A percentile compares a stretch with the other conserved stretches of the same genome.
phyloP scores from a whole-genome alignment of 768 basidiomycete species.

The Podaxis carcinomalis region DNA sequence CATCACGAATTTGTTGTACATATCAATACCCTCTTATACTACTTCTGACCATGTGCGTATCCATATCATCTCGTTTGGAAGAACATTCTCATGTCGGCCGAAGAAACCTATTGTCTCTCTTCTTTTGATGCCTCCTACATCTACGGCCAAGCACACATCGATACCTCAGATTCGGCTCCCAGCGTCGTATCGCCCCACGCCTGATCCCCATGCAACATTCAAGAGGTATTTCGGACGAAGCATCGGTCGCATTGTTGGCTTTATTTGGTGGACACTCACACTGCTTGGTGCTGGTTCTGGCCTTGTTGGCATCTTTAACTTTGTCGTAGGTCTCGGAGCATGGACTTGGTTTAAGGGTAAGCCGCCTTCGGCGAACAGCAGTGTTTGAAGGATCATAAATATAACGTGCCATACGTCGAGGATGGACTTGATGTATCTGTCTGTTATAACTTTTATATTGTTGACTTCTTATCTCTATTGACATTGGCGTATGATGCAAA shows the following conservation, averaged over 20 bases:
- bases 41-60: conserved; percentile 82
- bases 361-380: conserved; percentile 13
- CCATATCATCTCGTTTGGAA: neutral
- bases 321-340: conserved; percentile 60
- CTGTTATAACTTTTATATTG: neutral
- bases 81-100: neutral
- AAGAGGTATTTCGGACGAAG: conserved; percentile 64
- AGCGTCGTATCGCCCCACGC: conserved; percentile 40
- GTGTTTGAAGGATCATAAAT: neutral
- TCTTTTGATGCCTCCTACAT: conserved; percentile 52
- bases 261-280: conserved; percentile 73
- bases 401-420: neutral
- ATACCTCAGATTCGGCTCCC: conserved; percentile 51
- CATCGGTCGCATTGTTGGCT: conserved; percentile 73
- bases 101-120: conserved; percentile 87
- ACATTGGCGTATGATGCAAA: neutral
- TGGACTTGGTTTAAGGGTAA: conserved; percentile 56
- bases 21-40: conserved; percentile 77
- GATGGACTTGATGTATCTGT: neutral
- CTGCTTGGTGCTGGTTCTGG: conserved; percentile 75
- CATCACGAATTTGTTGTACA: conserved; percentile 69
- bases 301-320: conserved; percentile 67
- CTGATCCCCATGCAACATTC: conserved; percentile 46
- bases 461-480: neutral
- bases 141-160: conserved; percentile 21